A percentile compares a stretch with the other conserved stretches of the same genome.
Evolutionary conservation across 2,329 filamentous ascomycete species (phyloP).

Genomic region (Calonectria leucothoes): DNA sequence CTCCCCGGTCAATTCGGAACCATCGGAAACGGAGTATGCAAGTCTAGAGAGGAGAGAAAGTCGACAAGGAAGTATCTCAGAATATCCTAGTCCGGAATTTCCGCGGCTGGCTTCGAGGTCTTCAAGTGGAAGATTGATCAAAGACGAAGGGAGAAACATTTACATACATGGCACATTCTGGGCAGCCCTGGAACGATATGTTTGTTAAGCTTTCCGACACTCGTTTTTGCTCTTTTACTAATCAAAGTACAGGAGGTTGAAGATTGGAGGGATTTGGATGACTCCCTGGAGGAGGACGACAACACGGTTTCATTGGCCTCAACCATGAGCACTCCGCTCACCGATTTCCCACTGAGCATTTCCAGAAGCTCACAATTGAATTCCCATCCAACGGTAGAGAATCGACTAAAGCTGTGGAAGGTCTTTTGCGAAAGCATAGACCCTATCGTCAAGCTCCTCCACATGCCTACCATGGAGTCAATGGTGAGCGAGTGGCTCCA

Average conservation of each 20-base stretch:
- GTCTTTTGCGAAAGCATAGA: conserved; percentile 1
- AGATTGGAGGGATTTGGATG: not conserved
- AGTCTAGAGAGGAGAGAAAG: not conserved
- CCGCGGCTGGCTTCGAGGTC: not conserved
- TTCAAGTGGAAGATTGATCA: not conserved
- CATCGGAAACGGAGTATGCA: not conserved
- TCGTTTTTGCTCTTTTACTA: not conserved
- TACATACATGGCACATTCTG: conserved; percentile 14
- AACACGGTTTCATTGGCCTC: not conserved
- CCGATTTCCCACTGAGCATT: not conserved
- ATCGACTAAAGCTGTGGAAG: not conserved
- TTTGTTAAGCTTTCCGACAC: not conserved
- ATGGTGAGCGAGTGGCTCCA: not conserved
- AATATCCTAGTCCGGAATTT: not conserved
- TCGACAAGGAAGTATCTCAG: not conserved
- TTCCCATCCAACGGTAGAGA: not conserved
- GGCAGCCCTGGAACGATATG: conserved; percentile 3
- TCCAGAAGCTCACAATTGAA: not conserved
- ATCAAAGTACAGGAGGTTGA: not conserved
- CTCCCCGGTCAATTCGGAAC: not conserved
- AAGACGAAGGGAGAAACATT: conserved; percentile 8
- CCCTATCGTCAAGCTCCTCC: not conserved
- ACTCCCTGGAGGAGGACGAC: not conserved
- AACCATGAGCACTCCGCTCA: not conserved
- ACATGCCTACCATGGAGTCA: not conserved